phyloP scores from a whole-genome alignment of 192 early-diverging fungal species.

The Funneliformis mosseae region DNA sequence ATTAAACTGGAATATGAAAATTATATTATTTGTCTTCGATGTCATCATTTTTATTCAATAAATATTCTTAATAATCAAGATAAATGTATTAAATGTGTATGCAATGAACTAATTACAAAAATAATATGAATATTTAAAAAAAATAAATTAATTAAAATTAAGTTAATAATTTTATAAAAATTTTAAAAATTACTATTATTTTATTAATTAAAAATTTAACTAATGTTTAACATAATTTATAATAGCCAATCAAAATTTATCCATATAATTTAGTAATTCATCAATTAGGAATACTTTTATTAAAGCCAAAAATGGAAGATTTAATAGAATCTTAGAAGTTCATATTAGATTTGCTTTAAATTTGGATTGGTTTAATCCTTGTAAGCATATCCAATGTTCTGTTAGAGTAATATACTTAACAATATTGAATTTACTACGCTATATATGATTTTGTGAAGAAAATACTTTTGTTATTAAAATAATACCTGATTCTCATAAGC shows the following conservation, averaged over 20 bases:
- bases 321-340: constrained; percentile 4
- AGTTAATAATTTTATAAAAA: no score
- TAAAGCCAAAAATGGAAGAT: background rate
- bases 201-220: no score
- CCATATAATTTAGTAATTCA: background rate
- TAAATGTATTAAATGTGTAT: no score
- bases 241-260: background rate
- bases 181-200: no score
- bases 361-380: constrained; percentile 12
- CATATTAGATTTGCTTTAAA: constrained; percentile 9
- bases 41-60: no score
- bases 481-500: background rate
- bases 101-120: no score
- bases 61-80: no score
- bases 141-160: no score
- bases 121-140: no score
- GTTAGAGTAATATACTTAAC: constrained; percentile 5
- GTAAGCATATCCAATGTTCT: background rate
- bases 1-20: no score
- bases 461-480: background rate
- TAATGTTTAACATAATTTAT: no score
- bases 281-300: background rate
- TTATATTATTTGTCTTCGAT: no score
- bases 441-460: background rate
- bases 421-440: background rate